Evolutionary conservation across 805 yeast genomes (phyloP).

Genomic region (Isabelozyma rhagii): DNA sequence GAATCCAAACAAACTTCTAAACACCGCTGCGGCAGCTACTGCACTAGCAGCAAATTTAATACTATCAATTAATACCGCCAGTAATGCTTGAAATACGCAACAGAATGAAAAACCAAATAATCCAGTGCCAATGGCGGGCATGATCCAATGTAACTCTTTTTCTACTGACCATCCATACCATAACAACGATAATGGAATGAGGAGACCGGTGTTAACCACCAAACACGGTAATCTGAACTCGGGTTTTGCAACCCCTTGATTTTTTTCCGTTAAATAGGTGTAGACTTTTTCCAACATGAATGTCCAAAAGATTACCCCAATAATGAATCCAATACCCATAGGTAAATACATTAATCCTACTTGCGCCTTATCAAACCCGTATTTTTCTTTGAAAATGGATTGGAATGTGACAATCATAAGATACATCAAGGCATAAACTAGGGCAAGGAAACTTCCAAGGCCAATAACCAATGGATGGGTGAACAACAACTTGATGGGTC

Average conservation of each 20-base stretch:
- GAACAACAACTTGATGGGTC: slow-evolving; percentile 31
- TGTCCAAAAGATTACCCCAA: slow-evolving; percentile 33
- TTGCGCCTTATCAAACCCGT: slow-evolving; percentile 29
- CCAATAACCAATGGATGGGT: slow-evolving; percentile 39
- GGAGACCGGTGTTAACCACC: slow-evolving; percentile 22
- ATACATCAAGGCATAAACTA: slow-evolving; percentile 40
- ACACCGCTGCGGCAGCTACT: slow-evolving; percentile 41
- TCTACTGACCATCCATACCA: slow-evolving; percentile 42
- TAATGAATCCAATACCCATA: slow-evolving; percentile 33
- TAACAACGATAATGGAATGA: slow-evolving; percentile 34
- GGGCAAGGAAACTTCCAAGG: slow-evolving; percentile 40
- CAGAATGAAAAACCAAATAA: slow-evolving; percentile 36
- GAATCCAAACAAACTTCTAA: slow-evolving; percentile 37
- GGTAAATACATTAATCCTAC: slow-evolving; percentile 38
- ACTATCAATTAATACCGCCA: slow-evolving; percentile 35
- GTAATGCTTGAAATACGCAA: slow-evolving; percentile 36
- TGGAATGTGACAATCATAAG: slow-evolving; percentile 40
- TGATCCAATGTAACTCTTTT: slow-evolving; percentile 33
- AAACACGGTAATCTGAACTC: slow-evolving; percentile 37
- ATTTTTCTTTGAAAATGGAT: slow-evolving; percentile 22
- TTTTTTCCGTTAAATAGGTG: slow-evolving; percentile 16
- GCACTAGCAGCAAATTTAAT: slow-evolving; percentile 33
- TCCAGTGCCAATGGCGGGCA: slow-evolving; percentile 35
- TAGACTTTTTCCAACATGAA: slow-evolving; percentile 22
- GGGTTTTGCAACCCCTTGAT: slow-evolving; percentile 34